Base-by-base conservation (phyloP, 2,329 filamentous ascomycete species). In the Fusarium sp. region DNA sequence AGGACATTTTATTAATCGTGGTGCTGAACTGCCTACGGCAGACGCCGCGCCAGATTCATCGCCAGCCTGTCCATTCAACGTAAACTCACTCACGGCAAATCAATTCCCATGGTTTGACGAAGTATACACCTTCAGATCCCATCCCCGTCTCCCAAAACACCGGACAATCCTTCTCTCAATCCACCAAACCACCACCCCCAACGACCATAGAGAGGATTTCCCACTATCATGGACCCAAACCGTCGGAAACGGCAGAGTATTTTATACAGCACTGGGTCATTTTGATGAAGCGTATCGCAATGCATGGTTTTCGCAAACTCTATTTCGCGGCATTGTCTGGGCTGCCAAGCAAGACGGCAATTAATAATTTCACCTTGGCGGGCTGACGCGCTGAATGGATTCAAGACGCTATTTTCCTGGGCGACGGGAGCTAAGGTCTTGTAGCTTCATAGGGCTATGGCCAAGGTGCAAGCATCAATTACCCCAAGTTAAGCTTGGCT, bases 181-280 rank as follows among this genome's bases (percentile, higher is more conserved):
- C 3, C 49, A 53, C 18, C 32, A 42, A 20, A 53, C 49, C 3
- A 27, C 49, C 7, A 20, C 13, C 2, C 2, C n/a, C 1, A 12
- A 41, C 13, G 49, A 53, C 14, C 18, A 51, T 1, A 28, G 49
- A 3, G 12, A 7, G 9, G 18, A 12, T 0, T 56, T 60, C 40
- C 68, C 68, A 0, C 5, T 69, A 3, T 54, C 66, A 1, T 71
- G 68, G 68, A 53, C 27, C 20, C 60, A 69, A 2, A 40, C 23
- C 0, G 34, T 69, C 12, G 60, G 66, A 8, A 47, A 27, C 7
- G 68, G 68, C 2, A 61, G 68, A 2, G 54, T 54, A 0, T 71
- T 47, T 18, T 69, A 71, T 5, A 71, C 68, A 12, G 61, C 54
- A 10, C 37, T 71, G 8, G 68, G 68, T 1, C 68, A 71, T 18